Evolutionary conservation across 345 rosid species (phyloP).

Genomic region (Stellera chamaejasme): DNA sequence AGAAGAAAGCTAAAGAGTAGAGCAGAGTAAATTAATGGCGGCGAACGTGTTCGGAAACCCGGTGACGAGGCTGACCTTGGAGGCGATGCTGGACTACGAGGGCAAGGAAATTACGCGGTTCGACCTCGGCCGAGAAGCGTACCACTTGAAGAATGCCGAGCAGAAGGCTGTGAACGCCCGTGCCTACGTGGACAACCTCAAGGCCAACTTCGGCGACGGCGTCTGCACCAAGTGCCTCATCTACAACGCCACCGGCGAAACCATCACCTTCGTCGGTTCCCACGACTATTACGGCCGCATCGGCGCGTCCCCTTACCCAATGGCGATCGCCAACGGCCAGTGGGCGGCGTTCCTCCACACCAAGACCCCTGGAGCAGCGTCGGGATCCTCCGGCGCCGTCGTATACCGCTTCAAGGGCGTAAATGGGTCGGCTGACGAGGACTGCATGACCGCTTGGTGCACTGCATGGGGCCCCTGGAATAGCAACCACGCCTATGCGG

Average conservation of each 20-base stretch:
- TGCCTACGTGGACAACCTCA: neutral
- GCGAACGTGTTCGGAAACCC: no score
- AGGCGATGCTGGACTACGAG: no score
- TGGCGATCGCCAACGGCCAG: slow-evolving; percentile 4
- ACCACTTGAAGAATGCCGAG: neutral
- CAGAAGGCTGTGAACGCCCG: neutral
- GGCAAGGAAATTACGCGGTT: no score
- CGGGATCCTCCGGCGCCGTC: neutral
- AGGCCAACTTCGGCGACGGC: neutral
- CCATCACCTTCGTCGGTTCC: neutral
- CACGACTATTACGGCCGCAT: neutral
- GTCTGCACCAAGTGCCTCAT: slow-evolving; percentile 4
- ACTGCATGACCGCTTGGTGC: slow-evolving; percentile 4
- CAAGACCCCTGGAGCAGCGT: neutral
- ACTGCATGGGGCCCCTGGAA: neutral
- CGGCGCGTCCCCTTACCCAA: neutral
- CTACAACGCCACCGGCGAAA: slow-evolving; percentile 7
- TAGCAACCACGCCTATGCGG: no score
- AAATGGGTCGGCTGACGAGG: neutral
- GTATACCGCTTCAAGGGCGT: slow-evolving; percentile 2
- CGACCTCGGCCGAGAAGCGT: no score
- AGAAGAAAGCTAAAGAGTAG: no score
- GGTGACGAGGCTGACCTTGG: no score
- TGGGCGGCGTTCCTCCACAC: neutral
- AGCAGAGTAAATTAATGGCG: no score